Conservation (phyloP, 169 alveolate genomes). For the Eimeria mitis region DNA sequence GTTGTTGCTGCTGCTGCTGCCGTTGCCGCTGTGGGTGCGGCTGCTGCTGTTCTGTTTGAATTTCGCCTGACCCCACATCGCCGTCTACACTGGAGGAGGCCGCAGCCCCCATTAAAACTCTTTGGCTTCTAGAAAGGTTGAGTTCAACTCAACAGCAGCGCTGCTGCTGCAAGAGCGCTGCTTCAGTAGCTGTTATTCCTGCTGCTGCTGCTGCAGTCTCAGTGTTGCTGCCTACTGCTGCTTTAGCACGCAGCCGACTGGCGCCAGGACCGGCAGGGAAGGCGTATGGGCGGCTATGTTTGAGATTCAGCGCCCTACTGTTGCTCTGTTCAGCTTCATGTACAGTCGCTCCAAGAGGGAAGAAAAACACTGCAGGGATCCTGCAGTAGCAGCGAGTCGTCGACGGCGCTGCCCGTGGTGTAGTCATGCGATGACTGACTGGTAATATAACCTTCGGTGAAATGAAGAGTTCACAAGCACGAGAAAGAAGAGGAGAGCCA, state of each 20-base stretch:
- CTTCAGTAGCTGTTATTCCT: not conserved
- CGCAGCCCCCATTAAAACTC: not conserved
- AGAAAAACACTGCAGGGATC: not conserved
- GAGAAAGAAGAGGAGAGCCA: no score
- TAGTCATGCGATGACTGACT: no score
- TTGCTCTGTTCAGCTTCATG: not conserved
- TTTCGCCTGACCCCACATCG: not conserved
- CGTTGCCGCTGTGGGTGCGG: not conserved
- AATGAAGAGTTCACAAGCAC: no score
- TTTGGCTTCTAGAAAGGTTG: not conserved
- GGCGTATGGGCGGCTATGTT: not conserved
- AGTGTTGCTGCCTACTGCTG: not conserved
- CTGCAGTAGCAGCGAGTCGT: not conserved
- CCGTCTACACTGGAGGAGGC: not conserved
- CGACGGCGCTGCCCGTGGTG: not conserved
- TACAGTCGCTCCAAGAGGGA: not conserved
- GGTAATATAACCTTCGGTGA: not conserved
- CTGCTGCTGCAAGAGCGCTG: not conserved
- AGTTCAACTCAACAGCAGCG: not conserved
- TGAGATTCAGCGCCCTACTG: not conserved
- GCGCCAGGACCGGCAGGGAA: not conserved
- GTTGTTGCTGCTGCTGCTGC: not conserved
- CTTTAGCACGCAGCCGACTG: not conserved
- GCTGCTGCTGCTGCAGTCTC: not conserved
- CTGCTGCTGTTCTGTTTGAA: not conserved